Evolutionary conservation across 1,284 basidiomycete genomes (phyloP).

Genomic region (Trametes polyzona): DNA sequence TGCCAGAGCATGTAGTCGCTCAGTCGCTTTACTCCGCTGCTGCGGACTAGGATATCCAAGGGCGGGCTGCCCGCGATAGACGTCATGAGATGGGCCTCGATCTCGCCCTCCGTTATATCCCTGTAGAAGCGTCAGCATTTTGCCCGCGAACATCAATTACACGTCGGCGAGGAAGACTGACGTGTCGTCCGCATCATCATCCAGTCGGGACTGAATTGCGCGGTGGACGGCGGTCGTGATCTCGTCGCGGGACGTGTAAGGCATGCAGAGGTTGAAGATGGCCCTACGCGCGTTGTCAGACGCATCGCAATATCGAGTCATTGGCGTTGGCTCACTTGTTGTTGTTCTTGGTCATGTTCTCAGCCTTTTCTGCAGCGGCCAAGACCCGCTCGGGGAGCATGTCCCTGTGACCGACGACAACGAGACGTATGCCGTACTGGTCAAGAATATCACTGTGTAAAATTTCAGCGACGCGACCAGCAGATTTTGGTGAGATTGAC

Average conservation of each 20-base stretch:
- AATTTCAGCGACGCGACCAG: not conserved
- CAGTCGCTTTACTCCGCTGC: conserved; percentile 88
- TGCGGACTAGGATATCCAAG: conserved; percentile 90
- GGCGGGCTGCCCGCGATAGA: conserved; percentile 73
- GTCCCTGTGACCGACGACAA: conserved; percentile 78
- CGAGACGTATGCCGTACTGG: conserved; percentile 83
- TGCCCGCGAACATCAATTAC: not conserved
- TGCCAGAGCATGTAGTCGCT: conserved; percentile 97
- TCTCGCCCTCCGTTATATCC: conserved; percentile 67
- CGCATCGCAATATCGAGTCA: not conserved
- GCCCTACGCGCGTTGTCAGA: conserved; percentile 54
- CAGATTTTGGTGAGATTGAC: not conserved
- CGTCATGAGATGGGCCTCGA: conserved; percentile 72
- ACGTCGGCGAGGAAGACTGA: not conserved
- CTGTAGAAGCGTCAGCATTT: conserved; percentile 23
- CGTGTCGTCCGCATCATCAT: conserved; percentile 16
- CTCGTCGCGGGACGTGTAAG: conserved; percentile 93
- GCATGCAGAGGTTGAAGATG: conserved; percentile 93
- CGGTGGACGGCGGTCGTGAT: conserved; percentile 79
- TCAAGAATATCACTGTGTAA: conserved; percentile 75
- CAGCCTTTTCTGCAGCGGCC: conserved; percentile 73
- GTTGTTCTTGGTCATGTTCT: conserved; percentile 80
- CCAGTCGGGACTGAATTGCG: conserved; percentile 49
- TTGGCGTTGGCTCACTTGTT: conserved; percentile 55
- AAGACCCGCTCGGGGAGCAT: conserved; percentile 83